These are phyloP conservation scores for Aciculosporium take DNA, from an alignment of 2,329 filamentous ascomycete genomes.

Conservation along the genomic window DNA sequence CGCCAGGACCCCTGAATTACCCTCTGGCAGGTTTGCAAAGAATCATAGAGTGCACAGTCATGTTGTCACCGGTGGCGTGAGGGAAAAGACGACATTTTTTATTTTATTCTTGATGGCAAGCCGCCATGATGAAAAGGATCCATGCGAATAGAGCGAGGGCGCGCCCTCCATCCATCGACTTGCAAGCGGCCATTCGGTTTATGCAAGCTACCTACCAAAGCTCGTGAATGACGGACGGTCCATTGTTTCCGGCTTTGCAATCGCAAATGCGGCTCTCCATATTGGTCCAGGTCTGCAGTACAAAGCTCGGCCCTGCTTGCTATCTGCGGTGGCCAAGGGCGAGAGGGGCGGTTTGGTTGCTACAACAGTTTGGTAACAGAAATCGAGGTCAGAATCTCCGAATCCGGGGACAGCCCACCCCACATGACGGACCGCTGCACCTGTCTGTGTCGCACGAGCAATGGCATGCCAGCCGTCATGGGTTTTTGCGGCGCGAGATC, in stretches of 20 bases:
- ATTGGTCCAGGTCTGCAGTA: slow-evolving; percentile 13
- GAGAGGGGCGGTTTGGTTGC: slow-evolving; percentile 21
- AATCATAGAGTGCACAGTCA: no score
- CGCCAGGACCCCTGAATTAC: slow-evolving; percentile 9
- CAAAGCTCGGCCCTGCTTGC: slow-evolving; percentile 10
- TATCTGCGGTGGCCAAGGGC: slow-evolving; percentile 7
- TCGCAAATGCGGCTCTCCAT: slow-evolving; percentile 7
- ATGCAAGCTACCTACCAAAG: no score
- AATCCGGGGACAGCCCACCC: slow-evolving; percentile 13
- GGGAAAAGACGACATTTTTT: no score
- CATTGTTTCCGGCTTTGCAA: slow-evolving; percentile 2
- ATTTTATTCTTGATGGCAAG: no score
- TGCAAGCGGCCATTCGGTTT: neutral
- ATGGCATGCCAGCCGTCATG: slow-evolving; percentile 5
- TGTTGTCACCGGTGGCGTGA: no score
- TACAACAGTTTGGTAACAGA: slow-evolving; percentile 24
- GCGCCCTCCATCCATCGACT: no score
- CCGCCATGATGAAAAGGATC: no score
- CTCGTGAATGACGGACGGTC: neutral
- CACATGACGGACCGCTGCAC: slow-evolving; percentile 11
- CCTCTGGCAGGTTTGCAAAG: no score
- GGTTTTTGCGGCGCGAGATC: slow-evolving; percentile 1
- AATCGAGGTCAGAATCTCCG: slow-evolving; percentile 15
- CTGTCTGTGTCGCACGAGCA: slow-evolving; percentile 1
- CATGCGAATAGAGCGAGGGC: no score